phyloP scores from a whole-genome alignment of 495 filamentous ascomycete species.

The Cercophora scortea region DNA sequence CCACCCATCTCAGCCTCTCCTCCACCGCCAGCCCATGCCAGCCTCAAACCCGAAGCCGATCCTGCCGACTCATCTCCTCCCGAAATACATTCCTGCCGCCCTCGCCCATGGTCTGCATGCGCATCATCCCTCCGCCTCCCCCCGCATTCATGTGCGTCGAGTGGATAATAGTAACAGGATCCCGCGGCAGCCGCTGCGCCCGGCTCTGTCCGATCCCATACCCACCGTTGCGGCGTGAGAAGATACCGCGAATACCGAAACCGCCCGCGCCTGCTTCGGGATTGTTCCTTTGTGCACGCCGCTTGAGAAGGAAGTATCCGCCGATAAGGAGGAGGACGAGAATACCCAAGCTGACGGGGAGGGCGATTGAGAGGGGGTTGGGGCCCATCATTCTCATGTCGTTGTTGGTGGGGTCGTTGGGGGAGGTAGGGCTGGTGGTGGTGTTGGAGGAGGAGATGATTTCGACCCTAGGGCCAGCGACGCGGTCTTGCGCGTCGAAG shows the following conservation, averaged over 20 bases:
- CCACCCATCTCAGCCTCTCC: not conserved
- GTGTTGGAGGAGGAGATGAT: not conserved
- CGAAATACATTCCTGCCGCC: conserved; percentile 7
- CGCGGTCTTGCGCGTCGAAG: not conserved
- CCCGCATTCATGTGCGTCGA: conserved; percentile 4
- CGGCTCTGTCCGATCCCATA: conserved; percentile 1
- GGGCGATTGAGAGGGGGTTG: not conserved
- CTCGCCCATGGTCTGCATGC: conserved; percentile 6
- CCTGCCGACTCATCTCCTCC: conserved; percentile 11
- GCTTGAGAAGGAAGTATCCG: not conserved
- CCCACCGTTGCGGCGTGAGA: not conserved
- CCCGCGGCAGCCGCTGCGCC: not conserved
- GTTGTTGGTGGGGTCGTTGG: not conserved
- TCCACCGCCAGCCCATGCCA: too few species aligned
- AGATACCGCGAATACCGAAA: not conserved
- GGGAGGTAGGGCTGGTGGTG: not conserved
- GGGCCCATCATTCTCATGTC: not conserved
- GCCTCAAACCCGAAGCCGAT: not conserved
- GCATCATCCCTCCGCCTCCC: too few species aligned
- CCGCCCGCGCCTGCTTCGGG: not conserved
- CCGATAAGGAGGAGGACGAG: not conserved
- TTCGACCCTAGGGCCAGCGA: not conserved
- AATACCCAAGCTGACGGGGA: not conserved
- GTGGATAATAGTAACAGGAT: conserved; percentile 2
- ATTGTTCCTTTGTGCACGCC: not conserved